Evolutionary conservation across 208 protist genomes (phyloP).

Genomic region (Wallacemonas sp.): DNA sequence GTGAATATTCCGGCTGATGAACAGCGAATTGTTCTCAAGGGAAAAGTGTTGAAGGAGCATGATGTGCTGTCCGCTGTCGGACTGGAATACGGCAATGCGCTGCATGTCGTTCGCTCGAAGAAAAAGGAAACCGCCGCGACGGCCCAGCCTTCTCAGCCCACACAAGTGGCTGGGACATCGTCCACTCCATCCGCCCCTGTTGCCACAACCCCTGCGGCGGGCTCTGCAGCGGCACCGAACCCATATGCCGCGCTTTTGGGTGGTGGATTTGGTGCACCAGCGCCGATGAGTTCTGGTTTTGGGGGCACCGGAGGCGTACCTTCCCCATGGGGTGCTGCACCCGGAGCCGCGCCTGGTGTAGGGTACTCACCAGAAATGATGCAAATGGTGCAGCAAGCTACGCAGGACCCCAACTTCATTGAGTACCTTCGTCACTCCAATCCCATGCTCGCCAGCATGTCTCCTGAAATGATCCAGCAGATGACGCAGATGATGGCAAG

Average conservation of each 20-base stretch:
- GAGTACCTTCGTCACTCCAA: slow-evolving; percentile 60
- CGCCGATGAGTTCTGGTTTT: neutral
- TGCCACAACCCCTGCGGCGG: neutral
- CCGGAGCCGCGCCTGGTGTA: slow-evolving; percentile 16
- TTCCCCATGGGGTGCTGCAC: slow-evolving; percentile 23
- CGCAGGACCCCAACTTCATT: slow-evolving; percentile 68
- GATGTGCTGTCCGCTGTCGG: slow-evolving; percentile 71
- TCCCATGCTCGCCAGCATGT: slow-evolving; percentile 33
- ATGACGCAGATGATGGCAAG: slow-evolving; percentile 63
- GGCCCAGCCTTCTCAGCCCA: slow-evolving; percentile 3
- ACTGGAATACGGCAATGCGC: slow-evolving; percentile 72
- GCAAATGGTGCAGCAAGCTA: slow-evolving; percentile 56
- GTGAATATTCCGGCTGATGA: slow-evolving; percentile 78
- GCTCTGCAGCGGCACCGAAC: slow-evolving; percentile 28
- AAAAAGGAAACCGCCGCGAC: slow-evolving; percentile 25
- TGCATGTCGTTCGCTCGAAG: slow-evolving; percentile 87
- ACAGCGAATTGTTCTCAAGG: slow-evolving; percentile 81
- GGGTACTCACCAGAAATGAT: slow-evolving; percentile 27
- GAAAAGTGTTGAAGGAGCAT: slow-evolving; percentile 87
- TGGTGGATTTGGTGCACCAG: slow-evolving; percentile 26
- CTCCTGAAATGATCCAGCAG: slow-evolving; percentile 47
- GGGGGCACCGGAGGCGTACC: slow-evolving; percentile 17
- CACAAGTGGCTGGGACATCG: slow-evolving; percentile 9
- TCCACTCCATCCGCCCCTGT: slow-evolving; percentile 14
- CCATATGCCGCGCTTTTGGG: slow-evolving; percentile 74